Base-by-base conservation (phyloP, 768 basidiomycete genomes). In the Filobasidium floriforme region DNA sequence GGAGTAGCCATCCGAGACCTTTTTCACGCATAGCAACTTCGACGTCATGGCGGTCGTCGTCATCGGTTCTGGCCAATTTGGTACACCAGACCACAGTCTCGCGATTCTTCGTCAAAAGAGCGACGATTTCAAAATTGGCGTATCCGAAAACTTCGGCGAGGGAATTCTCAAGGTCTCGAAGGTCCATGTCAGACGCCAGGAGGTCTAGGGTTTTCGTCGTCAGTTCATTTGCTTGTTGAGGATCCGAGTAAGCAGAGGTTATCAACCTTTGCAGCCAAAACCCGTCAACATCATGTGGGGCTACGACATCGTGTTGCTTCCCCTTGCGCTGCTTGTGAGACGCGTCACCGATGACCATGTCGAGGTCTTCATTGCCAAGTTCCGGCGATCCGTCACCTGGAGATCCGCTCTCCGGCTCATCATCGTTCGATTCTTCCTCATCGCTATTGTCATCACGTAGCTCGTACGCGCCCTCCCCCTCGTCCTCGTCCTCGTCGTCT, bases 261-360 rank as follows among this genome's bases (percentile, higher is more conserved):
- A 98, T 87, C 66, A 94, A 89, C 0, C 93, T 88, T 75, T 99
- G 96, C 0, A 99, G 90, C 93, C 93, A 99, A 85, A 98, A 98
- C 29, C 86, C 94, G 77, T 99, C 94, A 73, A 99, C 87, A 60
- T 87, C 84, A 68, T 96, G 91, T 0, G 92, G 92, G 0, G 91
- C 87, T 46, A 98, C 87, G 5, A 24, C 22, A 24, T 57, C 54
- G 14, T 24, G 15, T 57, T 24, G 15, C 29, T 57, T 57, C 24
- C 15, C 26, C 15, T 22, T 15, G 24, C 54, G 54, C 26, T 24
- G 19, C 29, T 28, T 15, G 24, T 24, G 12, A 26, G 54, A 32
- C 19, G 54, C 54, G 46, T 49, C 87, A 65, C 86, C 87, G 65
- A 96, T 87, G 57, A 94, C 85, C 46, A 96, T 81, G 44, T 87